Conservation (phyloP, 2,329 filamentous ascomycete species). For the Fusarium paranaense region DNA sequence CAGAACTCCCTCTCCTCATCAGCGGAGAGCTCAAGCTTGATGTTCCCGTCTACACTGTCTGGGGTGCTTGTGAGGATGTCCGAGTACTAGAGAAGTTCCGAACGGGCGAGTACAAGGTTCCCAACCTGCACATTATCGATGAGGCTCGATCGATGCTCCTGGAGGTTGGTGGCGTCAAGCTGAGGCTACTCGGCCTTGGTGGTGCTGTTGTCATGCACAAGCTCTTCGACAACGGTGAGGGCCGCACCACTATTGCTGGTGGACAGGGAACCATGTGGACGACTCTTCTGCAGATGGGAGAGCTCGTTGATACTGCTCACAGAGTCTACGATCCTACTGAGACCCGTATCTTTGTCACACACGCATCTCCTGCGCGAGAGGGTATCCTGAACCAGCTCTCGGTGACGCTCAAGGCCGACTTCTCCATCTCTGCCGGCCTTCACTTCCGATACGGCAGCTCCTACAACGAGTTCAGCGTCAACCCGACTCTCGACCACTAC, state of each 20-base stretch:
- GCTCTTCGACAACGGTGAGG: conserved; percentile 98
- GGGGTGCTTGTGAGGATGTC: conserved; percentile 98
- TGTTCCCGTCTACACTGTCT: conserved; percentile 97
- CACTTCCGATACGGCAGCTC: conserved; percentile 99
- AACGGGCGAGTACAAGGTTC: conserved; percentile 97
- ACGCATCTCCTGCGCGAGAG: conserved; percentile 95
- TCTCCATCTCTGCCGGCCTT: conserved; percentile 95
- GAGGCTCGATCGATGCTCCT: conserved; percentile 96
- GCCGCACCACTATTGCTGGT: conserved; percentile 96
- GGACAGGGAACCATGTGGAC: conserved; percentile 99
- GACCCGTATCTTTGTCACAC: conserved; percentile 95
- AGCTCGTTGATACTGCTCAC: conserved; percentile 96
- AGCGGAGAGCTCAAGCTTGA: conserved; percentile 91
- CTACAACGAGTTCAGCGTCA: conserved; percentile 99
- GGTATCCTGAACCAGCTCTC: conserved; percentile 97
- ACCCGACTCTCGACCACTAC: conserved; percentile 97
- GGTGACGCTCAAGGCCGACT: conserved; percentile 96
- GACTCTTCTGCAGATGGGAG: conserved; percentile 96
- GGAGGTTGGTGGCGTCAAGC: conserved; percentile 94
- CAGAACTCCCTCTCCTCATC: conserved; percentile 90
- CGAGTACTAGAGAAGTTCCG: conserved; percentile 97
- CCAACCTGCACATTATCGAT: conserved; percentile 97
- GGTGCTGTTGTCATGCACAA: conserved; percentile 99
- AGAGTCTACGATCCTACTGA: conserved; percentile 98
- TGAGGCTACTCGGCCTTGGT: conserved; percentile 91